phyloP scores from a whole-genome alignment of 768 basidiomycete species.

The Rickenella mellea region DNA sequence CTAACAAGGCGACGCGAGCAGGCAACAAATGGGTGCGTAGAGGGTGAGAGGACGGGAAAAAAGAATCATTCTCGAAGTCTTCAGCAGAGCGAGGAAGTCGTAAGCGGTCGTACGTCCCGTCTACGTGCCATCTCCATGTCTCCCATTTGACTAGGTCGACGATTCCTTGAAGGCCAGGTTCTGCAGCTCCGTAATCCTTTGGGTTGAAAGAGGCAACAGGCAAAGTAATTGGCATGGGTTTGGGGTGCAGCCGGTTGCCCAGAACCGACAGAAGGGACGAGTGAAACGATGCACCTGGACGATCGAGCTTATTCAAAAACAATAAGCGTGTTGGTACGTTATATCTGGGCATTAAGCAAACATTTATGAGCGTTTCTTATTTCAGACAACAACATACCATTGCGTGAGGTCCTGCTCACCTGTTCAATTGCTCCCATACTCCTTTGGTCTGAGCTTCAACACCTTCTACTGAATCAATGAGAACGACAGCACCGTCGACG shows the following conservation, averaged over 20 bases:
- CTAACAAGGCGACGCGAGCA: slow-evolving; percentile 64
- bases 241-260: slow-evolving; percentile 64
- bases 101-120: slow-evolving; percentile 27
- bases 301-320: slow-evolving; percentile 84
- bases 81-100: slow-evolving; percentile 44
- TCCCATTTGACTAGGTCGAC: slow-evolving; percentile 82
- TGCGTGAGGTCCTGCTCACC: slow-evolving; percentile 35
- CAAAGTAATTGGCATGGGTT: slow-evolving; percentile 59
- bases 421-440: slow-evolving; percentile 81
- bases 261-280: slow-evolving; percentile 66
- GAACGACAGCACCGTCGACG: slow-evolving; percentile 80
- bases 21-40: slow-evolving; percentile 53
- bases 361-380: not conserved
- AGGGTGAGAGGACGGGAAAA: slow-evolving; percentile 56
- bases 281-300: slow-evolving; percentile 74
- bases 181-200: slow-evolving; percentile 55
- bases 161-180: slow-evolving; percentile 78
- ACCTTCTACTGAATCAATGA: slow-evolving; percentile 86
- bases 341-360: slow-evolving; percentile 41
- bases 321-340: slow-evolving; percentile 69
- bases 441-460: slow-evolving; percentile 87
- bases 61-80: slow-evolving; percentile 26
- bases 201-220: slow-evolving; percentile 73
- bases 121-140: slow-evolving; percentile 62
- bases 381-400: too few species aligned